phyloP scores from a whole-genome alignment of 2,329 filamentous ascomycete genomes.

The Calonectria leucothoes region DNA sequence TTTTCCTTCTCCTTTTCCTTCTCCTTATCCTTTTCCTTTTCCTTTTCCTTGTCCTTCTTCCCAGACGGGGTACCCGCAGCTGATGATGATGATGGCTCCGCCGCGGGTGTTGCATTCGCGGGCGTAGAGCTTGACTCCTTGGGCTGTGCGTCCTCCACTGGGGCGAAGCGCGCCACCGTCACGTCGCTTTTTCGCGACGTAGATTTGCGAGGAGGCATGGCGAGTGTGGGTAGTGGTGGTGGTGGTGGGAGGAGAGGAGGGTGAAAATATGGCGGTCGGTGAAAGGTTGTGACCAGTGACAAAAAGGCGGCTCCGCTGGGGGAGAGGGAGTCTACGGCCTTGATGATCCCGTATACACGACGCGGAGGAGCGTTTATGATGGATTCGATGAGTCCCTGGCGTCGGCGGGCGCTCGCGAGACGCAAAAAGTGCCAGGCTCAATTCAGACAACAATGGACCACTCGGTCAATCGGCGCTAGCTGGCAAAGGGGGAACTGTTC shows the following conservation, averaged over 20 bases:
- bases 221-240: constrained; percentile 16
- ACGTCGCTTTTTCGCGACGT: constrained; percentile 60
- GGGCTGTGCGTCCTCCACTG: constrained; percentile 53
- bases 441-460: constrained; percentile 23
- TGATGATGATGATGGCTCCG: constrained; percentile 35
- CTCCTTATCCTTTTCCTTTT: constrained; percentile 35
- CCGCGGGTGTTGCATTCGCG: constrained; percentile 24
- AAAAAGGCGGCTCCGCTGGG: background rate
- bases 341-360: background rate
- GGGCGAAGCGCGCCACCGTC: constrained; percentile 58
- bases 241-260: constrained; percentile 1
- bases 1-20: constrained; percentile 49
- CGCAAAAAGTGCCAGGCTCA: background rate
- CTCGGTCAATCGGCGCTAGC: constrained; percentile 27
- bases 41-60: constrained; percentile 48
- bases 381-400: background rate
- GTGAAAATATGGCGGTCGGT: background rate
- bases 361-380: background rate
- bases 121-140: constrained; percentile 30
- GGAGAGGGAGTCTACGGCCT: background rate
- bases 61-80: constrained; percentile 40
- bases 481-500: constrained; percentile 12
- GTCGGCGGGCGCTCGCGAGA: background rate
- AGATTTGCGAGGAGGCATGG: constrained; percentile 69
- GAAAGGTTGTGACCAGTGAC: background rate